Conservation (phyloP, 441 rosid species). For the Gossypium gossypioides region DNA sequence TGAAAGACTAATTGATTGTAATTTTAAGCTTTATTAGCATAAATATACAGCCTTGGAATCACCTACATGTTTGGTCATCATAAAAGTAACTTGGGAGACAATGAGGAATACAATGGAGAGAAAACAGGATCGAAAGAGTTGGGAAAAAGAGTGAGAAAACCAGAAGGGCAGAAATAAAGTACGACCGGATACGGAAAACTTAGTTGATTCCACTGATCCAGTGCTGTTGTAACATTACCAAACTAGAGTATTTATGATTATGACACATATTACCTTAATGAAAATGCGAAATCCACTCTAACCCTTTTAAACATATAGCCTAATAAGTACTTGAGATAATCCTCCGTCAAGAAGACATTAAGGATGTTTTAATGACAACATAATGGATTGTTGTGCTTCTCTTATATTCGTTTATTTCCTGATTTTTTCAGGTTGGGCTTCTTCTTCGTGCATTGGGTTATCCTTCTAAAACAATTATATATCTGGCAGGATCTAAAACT, state of each 20-base stretch:
- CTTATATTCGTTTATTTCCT: constrained; percentile 8
- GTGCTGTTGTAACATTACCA: neutral
- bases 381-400: neutral
- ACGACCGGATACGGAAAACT: neutral
- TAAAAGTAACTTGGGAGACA: neutral
- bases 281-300: neutral
- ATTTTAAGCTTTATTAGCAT: neutral
- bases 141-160: neutral
- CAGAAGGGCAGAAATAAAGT: neutral
- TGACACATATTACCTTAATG: neutral
- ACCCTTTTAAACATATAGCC: neutral
- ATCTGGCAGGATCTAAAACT: constrained; percentile 82
- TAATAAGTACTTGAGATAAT: neutral
- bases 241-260: neutral
- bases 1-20: neutral
- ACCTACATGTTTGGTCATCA: neutral
- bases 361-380: neutral
- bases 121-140: neutral
- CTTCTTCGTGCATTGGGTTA: constrained; percentile 87
- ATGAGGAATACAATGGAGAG: neutral
- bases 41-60: neutral
- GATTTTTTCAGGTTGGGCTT: constrained; percentile 72
- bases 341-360: neutral
- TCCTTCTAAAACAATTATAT: constrained; percentile 66
- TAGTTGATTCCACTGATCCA: neutral